phyloP scores from a whole-genome alignment of 2,329 filamentous ascomycete genomes.

The Biscogniauxia sp. region DNA sequence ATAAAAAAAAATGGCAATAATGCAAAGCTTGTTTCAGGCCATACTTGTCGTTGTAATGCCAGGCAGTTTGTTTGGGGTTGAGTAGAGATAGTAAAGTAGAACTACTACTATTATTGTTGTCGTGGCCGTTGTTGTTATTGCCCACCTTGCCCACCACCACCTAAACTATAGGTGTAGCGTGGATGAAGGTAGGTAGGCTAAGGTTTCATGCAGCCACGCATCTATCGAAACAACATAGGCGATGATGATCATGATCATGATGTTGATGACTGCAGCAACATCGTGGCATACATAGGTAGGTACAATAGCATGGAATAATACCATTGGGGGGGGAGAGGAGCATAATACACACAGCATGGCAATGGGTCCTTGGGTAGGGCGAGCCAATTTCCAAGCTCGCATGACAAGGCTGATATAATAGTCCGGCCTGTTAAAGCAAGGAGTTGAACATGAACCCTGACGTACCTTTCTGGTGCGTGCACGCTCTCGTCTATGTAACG shows the following conservation, averaged over 20 bases:
- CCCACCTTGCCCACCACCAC: too few relatives aligned
- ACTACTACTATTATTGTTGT: background rate
- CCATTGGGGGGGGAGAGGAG: too few relatives aligned
- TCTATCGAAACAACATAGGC: background rate
- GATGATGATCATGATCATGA: background rate
- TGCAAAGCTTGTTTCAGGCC: background rate
- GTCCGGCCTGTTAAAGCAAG: background rate
- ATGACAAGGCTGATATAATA: constrained; percentile 9
- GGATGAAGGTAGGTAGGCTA: too few relatives aligned
- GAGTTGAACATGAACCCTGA: constrained; percentile 1
- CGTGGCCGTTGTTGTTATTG: too few relatives aligned
- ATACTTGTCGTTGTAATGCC: background rate
- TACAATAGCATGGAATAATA: too few relatives aligned
- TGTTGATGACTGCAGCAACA: background rate
- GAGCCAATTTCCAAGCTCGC: background rate
- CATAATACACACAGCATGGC: background rate
- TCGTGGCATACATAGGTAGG: too few relatives aligned
- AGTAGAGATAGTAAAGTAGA: background rate
- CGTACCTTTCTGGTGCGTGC: constrained; percentile 1
- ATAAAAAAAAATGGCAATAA: too few relatives aligned
- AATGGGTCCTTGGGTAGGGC: background rate
- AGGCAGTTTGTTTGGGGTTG: too few relatives aligned
- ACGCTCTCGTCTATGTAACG: background rate
- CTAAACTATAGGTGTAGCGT: background rate
- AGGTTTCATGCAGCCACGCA: background rate